Evolutionary conservation across 2,329 filamentous ascomycete genomes (phyloP).

Genomic region (Paracoccidioides lutzii): DNA sequence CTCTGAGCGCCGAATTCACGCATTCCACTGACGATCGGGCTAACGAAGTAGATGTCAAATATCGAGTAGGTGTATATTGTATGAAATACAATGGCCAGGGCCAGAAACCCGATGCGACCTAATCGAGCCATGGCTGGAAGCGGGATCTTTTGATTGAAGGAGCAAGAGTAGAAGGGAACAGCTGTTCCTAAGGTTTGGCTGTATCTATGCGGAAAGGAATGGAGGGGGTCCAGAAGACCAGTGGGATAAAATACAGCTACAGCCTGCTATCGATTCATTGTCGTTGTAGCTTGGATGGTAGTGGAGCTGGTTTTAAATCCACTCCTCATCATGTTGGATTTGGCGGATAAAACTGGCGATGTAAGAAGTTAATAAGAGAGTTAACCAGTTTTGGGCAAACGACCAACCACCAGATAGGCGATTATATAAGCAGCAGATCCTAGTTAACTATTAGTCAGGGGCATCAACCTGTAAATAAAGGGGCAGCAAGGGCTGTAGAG

Average conservation of each 20-base stretch:
- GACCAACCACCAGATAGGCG: too few species aligned
- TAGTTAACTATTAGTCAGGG: too few species aligned
- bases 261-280: background rate
- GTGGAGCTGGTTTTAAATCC: background rate
- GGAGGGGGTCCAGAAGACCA: slow-evolving; percentile 13
- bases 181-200: background rate
- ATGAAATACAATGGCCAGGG: slow-evolving; percentile 83
- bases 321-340: background rate
- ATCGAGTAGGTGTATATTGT: slow-evolving; percentile 88
- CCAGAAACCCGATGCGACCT: slow-evolving; percentile 68
- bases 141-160: background rate
- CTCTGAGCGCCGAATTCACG: slow-evolving; percentile 60
- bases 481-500: too few species aligned
- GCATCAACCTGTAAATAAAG: too few species aligned
- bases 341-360: too few species aligned
- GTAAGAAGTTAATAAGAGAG: too few species aligned
- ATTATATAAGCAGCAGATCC: background rate
- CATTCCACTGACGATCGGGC: slow-evolving; percentile 95
- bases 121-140: slow-evolving; percentile 36
- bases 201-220: slow-evolving; percentile 10
- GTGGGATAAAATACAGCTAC: background rate
- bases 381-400: too few species aligned
- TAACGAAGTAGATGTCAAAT: slow-evolving; percentile 98
- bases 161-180: background rate
- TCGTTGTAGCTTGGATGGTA: background rate